Percentiles rank a stretch among this genome's conserved stretches.
Conservation (phyloP, 257 asterid species). For the Linderniella brevidens region DNA sequence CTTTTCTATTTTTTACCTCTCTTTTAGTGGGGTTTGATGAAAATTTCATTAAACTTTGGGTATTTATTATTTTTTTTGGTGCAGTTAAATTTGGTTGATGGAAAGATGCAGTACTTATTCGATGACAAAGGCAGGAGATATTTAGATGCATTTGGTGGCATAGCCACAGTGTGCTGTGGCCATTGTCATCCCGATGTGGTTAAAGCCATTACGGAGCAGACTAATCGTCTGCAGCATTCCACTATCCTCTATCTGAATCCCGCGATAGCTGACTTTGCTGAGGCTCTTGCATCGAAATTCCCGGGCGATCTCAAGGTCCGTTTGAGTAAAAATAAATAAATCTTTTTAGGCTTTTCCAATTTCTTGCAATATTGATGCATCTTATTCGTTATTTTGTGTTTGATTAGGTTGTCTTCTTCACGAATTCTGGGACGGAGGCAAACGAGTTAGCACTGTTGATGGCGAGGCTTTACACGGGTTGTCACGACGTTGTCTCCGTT, state of each 20-base stretch:
- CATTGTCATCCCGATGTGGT: conserved; percentile 95
- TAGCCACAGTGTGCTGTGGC: conserved; percentile 81
- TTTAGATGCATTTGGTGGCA: conserved; percentile 85
- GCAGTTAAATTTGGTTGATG: conserved; percentile 78
- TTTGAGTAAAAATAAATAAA: not conserved
- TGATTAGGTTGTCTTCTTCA: conserved; percentile 70
- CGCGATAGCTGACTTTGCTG: conserved; percentile 75
- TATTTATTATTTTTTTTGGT: not conserved
- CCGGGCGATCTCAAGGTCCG: conserved; percentile 84
- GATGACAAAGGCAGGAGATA: conserved; percentile 72
- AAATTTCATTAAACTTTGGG: too few species aligned
- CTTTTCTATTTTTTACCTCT: not conserved
- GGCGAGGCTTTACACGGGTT: conserved; percentile 57
- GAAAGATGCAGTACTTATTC: conserved; percentile 85
- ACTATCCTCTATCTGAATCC: conserved; percentile 67
- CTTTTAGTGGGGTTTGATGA: not conserved
- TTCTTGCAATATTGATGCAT: not conserved
- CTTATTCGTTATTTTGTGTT: not conserved
- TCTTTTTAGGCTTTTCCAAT: not conserved
- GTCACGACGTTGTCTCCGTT: conserved; percentile 62
- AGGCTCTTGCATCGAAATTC: conserved; percentile 69
- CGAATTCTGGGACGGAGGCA: conserved; percentile 95
- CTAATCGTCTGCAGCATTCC: conserved; percentile 69
- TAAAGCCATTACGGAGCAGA: conserved; percentile 59
- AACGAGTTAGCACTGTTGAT: conserved; percentile 84